Evolutionary conservation across 2,329 filamentous ascomycete genomes (phyloP), one percentile per base, ranked within the genome.

Genomic region (Exophiala bonariae): DNA sequence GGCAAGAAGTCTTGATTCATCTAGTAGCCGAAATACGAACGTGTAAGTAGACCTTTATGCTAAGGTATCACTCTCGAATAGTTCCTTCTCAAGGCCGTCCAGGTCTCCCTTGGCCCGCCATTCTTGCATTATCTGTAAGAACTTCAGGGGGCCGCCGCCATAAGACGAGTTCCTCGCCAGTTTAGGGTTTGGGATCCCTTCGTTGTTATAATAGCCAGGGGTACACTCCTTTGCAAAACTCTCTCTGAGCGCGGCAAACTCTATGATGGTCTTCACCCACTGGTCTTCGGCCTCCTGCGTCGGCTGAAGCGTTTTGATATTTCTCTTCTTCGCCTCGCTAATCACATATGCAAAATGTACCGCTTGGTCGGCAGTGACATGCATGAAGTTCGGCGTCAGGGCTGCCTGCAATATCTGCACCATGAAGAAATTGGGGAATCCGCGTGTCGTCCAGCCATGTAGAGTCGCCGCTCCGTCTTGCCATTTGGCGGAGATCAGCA

Each of bases 401-500:
- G 52, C 49, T 16, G 50, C 50, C 32, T 56, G 53, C 5, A 54
- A 43, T 19, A 54, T 41, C 43, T 46, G 40, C n/a, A 56, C 26
- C n/a, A 42, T 44, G 50, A 56, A 54, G 23, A 43, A 53, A 23
- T 56, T 56, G 30, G 53, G 53, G 31, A 56, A 54, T 28, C 44
- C 37, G 10, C 47, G 50, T 6, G 36, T 45, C 9, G 47, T 54
- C 42, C 39, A 50, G 41, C 53, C 53, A 23, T 56, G 53, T 10
- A 56, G 38, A 17, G 53, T 54, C 19, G 39, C 34, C n/a, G 43
- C 30, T 2, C 53, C 53, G 2, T 56, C 39, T 4, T 43, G 14
- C 61, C 62, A 65, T 32, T 61, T 55, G 10, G 64, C 42, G 5
- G 40, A 17, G 33, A 65, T 34, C 16, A 26, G 56, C n/a, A 35